phyloP scores from a whole-genome alignment of 176 grass and related monocot genomes.

The Avena insularis region DNA sequence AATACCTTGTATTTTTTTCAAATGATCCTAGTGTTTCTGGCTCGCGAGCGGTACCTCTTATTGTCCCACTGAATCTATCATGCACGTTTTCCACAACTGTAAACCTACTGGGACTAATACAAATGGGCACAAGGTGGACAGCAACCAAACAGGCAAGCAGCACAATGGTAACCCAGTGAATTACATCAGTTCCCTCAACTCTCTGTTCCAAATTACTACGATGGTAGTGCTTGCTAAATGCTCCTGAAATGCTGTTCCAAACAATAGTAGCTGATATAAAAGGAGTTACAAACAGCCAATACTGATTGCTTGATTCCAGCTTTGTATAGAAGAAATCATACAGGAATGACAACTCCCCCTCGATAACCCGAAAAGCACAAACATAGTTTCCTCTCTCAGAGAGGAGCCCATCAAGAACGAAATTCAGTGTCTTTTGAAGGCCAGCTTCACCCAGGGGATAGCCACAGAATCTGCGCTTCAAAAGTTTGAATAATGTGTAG shows the following conservation, averaged over 20 bases:
- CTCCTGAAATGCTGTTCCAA: slow-evolving; percentile 18
- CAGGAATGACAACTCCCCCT: slow-evolving; percentile 34
- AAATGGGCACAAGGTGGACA: fast-evolving
- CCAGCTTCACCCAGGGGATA: slow-evolving; percentile 19
- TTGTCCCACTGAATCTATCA: no score
- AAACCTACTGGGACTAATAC: background rate
- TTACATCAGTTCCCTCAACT: background rate
- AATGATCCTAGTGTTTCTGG: no score
- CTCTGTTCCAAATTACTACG: slow-evolving; percentile 18
- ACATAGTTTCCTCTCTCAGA: background rate
- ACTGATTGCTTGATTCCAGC: background rate
- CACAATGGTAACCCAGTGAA: slow-evolving; percentile 11
- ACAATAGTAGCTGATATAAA: background rate
- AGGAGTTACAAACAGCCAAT: no score
- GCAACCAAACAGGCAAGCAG: background rate
- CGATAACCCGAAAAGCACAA: slow-evolving; percentile 24
- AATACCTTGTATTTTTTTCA: no score
- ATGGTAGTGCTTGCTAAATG: slow-evolving; percentile 33
- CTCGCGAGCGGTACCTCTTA: no score
- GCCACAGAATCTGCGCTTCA: slow-evolving; percentile 29
- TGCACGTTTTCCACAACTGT: no score
- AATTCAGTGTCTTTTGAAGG: background rate
- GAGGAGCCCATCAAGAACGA: slow-evolving; percentile 34
- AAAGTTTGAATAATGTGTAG: slow-evolving; percentile 20
- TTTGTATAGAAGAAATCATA: slow-evolving; percentile 45